Evolutionary conservation across 176 grass and related monocot species (phyloP), one percentile per base, ranked within the genome.

Genomic region (Alopecurus myosuroides): DNA sequence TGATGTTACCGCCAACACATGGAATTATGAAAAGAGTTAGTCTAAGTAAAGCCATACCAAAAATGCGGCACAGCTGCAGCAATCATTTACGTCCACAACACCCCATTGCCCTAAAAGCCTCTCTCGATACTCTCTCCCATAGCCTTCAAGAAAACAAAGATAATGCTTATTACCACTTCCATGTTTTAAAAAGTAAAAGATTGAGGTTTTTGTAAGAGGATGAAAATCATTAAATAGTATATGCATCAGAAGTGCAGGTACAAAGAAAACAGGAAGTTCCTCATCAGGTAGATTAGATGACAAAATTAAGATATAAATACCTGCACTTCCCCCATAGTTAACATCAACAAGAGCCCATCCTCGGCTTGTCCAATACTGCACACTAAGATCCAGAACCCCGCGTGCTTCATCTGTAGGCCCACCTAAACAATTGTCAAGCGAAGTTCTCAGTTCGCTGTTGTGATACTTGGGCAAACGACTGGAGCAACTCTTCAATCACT

Each of bases 271-370:
- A 46, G 10, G 11, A 44, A 22, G 62, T 67, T 35, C 31, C 58
- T 42, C 26, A 70, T 74, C 23, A 17, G 34, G 71, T 70, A 84
- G 15, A 80, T 66, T 80, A 80, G 14, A 13, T 26, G 20, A 55
- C 5, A 53, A 48, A 85, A 86, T 29, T 29, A 80, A 64, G 60
- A n/a, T 65, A 49, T 3, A 79, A 77, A 80, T 45, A 97, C 95
- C 95, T 83, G 95, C 85, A 88, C 95, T 97, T 81, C 95, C 95
- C 22, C 95, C 95, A 76, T 97, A 91, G 69, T 97, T 97, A 89
- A 97, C 95, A 89, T 97, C 92, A 62, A 94, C 88, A 78, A 92
- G 83, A 41, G 90, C 95, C 95, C 95, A 97, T 45, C 95, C 95
- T 89, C 92, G 88, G 77, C 92, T 94, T 30, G 92, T 97, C 95